A percentile compares a stretch with the other conserved stretches of the same genome.
These are phyloP conservation scores for Mycena haematopus DNA, from an alignment of 768 basidiomycete genomes.

Conservation along the genomic window DNA sequence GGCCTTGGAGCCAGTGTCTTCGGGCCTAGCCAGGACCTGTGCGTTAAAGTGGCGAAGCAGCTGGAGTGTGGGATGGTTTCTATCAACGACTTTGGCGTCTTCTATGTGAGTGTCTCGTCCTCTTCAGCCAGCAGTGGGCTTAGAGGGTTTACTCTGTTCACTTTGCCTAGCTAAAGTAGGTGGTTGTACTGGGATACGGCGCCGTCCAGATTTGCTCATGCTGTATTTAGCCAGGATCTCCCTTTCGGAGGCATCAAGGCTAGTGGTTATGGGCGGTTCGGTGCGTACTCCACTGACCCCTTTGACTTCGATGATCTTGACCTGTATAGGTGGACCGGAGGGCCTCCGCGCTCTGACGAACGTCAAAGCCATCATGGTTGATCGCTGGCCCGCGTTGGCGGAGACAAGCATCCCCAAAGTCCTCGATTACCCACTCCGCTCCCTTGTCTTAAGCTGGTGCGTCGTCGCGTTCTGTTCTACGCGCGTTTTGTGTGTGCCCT, in stretches of 20 bases:
- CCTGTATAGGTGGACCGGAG: slow-evolving; percentile 82
- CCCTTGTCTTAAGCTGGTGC: slow-evolving; percentile 76
- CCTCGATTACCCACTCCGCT: slow-evolving; percentile 86
- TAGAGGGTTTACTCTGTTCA: slow-evolving; percentile 24
- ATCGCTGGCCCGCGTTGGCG: slow-evolving; percentile 83
- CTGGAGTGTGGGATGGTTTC: slow-evolving; percentile 98
- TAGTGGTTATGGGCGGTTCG: slow-evolving; percentile 94
- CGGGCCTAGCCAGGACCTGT: slow-evolving; percentile 81
- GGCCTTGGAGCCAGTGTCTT: slow-evolving; percentile 96
- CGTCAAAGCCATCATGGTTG: slow-evolving; percentile 85
- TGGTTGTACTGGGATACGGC: slow-evolving; percentile 17
- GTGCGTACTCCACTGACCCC: slow-evolving; percentile 44
- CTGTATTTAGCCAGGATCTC: slow-evolving; percentile 71
- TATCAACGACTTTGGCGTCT: slow-evolving; percentile 92
- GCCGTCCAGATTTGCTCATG: slow-evolving; percentile 13
- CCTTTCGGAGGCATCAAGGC: slow-evolving; percentile 95
- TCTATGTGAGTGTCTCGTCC: slow-evolving; percentile 65
- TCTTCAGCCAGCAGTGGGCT: slow-evolving; percentile 7
- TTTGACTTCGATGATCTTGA: neutral
- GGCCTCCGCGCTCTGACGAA: slow-evolving; percentile 89
- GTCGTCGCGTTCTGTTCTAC: slow-evolving; percentile 36
- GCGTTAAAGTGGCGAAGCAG: slow-evolving; percentile 77
- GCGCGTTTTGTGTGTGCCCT: neutral
- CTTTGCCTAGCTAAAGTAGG: slow-evolving; percentile 67
- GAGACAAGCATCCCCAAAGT: slow-evolving; percentile 87